Base-by-base conservation (phyloP, 192 early-diverging fungal genomes). In the Coemansia sp. region DNA sequence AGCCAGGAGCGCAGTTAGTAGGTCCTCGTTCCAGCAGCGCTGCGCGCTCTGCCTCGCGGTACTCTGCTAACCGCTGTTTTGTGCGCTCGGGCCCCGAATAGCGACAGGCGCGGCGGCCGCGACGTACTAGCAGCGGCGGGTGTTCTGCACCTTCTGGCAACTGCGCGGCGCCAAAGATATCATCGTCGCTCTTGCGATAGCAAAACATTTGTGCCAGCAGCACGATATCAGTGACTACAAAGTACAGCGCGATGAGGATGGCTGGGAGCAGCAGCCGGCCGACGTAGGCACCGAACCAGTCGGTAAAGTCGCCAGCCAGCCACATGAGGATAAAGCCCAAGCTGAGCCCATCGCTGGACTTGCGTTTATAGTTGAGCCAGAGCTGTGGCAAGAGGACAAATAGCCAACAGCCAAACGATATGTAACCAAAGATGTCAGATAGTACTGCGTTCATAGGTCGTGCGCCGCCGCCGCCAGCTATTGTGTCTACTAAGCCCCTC, bases 161-260 rank as follows among this genome's bases (percentile, higher is more conserved):
- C 70, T 76, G 84, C 14, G 63, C 55, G 5, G 41, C 58, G 1
- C 78, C 78, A 64, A 81, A 81, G 3, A 72, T 69, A 31, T 74
- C 68, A 9, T 75, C 74, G 51, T 78, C 75, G 66, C 71, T 66
- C 62, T 81, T 85, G 68, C 77, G 82, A 67, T 92, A 92, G 63
- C 87, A 86, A 34, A 87, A 80, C 62, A 88, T 87, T 65, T 94
- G 92, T 51, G 75, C 77, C 34, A 94, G 85, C 29, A 92, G 75
- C 1, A 85, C 70, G 34, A 90, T 82, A 70, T 94, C 92, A 6
- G 89, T 86, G 34, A 90, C 64, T 6, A 90, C 87, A 77, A 91
- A 94, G 76, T 90, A 94, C 45, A 91, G 64, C 21, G 88, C 87
- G 17, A 94, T 84, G 17, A 89, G 65, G 57, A 94, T 89, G 73